Conservation (phyloP, 2,329 filamentous ascomycete genomes). For the Penicillium sumatraense region DNA sequence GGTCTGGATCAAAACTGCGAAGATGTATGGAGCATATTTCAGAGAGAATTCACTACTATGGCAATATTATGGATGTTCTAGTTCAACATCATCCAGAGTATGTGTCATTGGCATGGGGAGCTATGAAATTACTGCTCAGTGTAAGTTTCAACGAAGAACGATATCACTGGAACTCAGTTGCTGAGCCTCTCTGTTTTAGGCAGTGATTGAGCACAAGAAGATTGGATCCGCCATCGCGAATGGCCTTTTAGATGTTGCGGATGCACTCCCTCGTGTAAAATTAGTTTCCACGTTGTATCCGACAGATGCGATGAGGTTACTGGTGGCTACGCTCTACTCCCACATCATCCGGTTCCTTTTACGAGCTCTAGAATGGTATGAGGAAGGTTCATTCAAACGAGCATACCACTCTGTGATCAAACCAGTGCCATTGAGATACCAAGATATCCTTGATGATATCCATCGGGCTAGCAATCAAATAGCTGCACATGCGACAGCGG, state of each 20-base stretch:
- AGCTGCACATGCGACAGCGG: not conserved
- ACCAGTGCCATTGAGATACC: not conserved
- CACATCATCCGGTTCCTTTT: not conserved
- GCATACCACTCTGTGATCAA: not conserved
- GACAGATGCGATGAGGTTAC: not conserved
- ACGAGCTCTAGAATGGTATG: not conserved
- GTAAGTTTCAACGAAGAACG: not conserved
- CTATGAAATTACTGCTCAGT: not conserved
- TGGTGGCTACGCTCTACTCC: not conserved
- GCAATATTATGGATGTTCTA: slow-evolving; percentile 1
- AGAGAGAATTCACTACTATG: not conserved
- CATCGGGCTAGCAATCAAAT: not conserved
- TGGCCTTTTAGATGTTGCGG: not conserved
- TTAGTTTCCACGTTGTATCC: not conserved
- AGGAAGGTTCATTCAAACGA: not conserved
- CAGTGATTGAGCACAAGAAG: slow-evolving; percentile 1
- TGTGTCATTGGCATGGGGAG: slow-evolving; percentile 3
- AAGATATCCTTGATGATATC: slow-evolving; percentile 1
- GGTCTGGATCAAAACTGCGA: not conserved
- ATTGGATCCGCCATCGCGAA: not conserved
- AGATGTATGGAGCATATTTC: not conserved
- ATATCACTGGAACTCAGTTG: too few species aligned
- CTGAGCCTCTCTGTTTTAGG: not conserved
- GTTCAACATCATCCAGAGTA: slow-evolving; percentile 3
- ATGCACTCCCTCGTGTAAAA: not conserved